Conservation (phyloP, 108 stramenopile genomes). For the Poteriospumella lacustris region DNA sequence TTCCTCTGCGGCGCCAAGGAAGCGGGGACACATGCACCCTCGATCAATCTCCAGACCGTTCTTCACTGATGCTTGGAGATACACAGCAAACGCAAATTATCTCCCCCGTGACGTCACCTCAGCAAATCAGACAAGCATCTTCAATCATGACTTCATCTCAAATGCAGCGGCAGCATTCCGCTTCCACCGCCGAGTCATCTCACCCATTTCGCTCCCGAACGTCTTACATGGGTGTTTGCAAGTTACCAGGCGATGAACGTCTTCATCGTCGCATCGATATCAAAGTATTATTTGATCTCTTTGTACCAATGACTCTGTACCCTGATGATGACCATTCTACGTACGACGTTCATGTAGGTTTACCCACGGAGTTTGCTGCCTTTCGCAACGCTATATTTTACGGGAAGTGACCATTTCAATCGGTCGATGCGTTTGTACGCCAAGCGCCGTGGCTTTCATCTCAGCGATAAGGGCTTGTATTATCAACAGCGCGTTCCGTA, state of each 20-base stretch:
- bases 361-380: conserved; percentile 38
- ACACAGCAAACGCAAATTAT: no score
- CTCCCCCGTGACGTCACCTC: no score
- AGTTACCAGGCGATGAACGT: not conserved
- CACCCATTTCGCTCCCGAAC: not conserved
- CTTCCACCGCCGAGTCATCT: no score
- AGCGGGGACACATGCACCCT: no score
- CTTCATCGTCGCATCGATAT: conserved; percentile 37
- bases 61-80: no score
- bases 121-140: no score
- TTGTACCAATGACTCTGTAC: not conserved
- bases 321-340: not conserved
- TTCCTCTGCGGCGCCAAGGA: no score
- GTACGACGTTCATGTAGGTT: not conserved
- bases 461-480: conserved; percentile 35
- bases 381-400: conserved; percentile 58
- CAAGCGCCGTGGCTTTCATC: conserved; percentile 33
- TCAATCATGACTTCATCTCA: no score
- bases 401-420: conserved; percentile 58
- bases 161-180: no score
- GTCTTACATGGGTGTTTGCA: conserved; percentile 33
- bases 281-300: conserved; percentile 21
- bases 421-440: conserved; percentile 54
- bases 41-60: no score
- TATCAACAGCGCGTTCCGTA: not conserved